These are phyloP conservation scores for Lipomyces starkeyi DNA, from an alignment of 805 yeast genomes.

Conservation along the genomic window DNA sequence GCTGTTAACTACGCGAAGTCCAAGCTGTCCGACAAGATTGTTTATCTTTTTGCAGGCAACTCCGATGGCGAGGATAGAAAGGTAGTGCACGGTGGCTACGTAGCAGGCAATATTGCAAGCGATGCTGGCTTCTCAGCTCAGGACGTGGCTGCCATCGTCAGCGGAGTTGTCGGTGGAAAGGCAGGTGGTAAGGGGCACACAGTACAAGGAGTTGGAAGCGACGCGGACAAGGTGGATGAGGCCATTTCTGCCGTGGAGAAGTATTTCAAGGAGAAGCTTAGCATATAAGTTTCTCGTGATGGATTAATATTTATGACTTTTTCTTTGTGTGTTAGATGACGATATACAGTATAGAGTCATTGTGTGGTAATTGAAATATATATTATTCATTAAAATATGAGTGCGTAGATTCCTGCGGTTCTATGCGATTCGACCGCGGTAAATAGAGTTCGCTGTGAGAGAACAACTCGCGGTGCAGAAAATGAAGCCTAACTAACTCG, in stretches of 20 bases:
- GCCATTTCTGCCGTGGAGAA: conserved; percentile 77
- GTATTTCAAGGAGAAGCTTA: conserved; percentile 55
- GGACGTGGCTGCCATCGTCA: conserved; percentile 73
- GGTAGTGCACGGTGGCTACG: conserved; percentile 95
- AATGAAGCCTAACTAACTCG: not conserved
- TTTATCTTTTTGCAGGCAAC: conserved; percentile 77
- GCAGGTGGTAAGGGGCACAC: conserved; percentile 98
- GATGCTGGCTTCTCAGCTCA: conserved; percentile 73
- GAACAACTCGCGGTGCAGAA: not conserved
- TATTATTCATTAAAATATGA: too few relatives aligned
- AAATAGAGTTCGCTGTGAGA: too few relatives aligned
- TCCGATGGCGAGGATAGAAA: conserved; percentile 55
- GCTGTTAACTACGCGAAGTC: conserved; percentile 84
- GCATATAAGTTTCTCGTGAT: conserved; percentile 8
- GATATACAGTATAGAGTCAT: not conserved
- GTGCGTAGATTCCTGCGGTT: not conserved
- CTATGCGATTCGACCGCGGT: not conserved
- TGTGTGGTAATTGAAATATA: too few relatives aligned
- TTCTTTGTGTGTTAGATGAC: not conserved
- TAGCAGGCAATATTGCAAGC: conserved; percentile 70
- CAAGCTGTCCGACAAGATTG: conserved; percentile 71
- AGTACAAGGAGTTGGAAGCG: conserved; percentile 96
- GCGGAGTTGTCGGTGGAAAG: conserved; percentile 86
- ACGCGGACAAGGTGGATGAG: conserved; percentile 65
- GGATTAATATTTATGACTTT: not conserved